A percentile compares a stretch with the other conserved stretches of the same genome.
These are phyloP conservation scores for Fragilaria radians DNA, from an alignment of 108 stramenopile species.

Conservation along the genomic window DNA sequence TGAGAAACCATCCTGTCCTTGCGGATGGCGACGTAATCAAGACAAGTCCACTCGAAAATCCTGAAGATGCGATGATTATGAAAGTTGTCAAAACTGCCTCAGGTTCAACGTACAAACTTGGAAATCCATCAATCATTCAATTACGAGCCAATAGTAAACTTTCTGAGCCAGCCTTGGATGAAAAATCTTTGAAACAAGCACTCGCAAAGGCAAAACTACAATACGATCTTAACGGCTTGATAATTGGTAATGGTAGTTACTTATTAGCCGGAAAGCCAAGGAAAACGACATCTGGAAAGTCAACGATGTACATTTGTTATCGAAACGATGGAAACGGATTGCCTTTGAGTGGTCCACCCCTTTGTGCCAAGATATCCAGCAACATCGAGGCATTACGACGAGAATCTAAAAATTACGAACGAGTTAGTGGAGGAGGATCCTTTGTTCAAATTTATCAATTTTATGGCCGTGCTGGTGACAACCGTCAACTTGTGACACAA, in stretches of 20 bases:
- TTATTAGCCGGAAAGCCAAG: slow-evolving; percentile 41
- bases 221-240: slow-evolving; percentile 36
- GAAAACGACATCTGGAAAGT: slow-evolving; percentile 51
- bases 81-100: slow-evolving; percentile 54
- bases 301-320: slow-evolving; percentile 40
- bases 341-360: slow-evolving; percentile 22
- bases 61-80: slow-evolving; percentile 24
- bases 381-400: slow-evolving; percentile 67
- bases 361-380: slow-evolving; percentile 41
- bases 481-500: slow-evolving; percentile 39
- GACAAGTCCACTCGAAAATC: slow-evolving; percentile 55
- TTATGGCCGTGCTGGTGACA: slow-evolving; percentile 6
- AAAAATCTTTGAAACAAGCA: slow-evolving; percentile 3
- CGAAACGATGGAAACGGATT: slow-evolving; percentile 25
- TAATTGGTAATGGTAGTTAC: slow-evolving; percentile 53
- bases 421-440: slow-evolving; percentile 37
- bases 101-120: slow-evolving; percentile 72
- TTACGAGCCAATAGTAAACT: neutral
- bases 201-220: slow-evolving; percentile 6
- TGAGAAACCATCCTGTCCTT: slow-evolving; percentile 60
- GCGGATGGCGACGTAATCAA: slow-evolving; percentile 73
- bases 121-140: slow-evolving; percentile 14
- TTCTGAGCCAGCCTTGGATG: neutral
- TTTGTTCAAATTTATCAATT: slow-evolving; percentile 36
- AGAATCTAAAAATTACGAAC: slow-evolving; percentile 72